Base-by-base conservation (phyloP, 2,329 filamentous ascomycete species). In the Aureobasidium melanogenum region DNA sequence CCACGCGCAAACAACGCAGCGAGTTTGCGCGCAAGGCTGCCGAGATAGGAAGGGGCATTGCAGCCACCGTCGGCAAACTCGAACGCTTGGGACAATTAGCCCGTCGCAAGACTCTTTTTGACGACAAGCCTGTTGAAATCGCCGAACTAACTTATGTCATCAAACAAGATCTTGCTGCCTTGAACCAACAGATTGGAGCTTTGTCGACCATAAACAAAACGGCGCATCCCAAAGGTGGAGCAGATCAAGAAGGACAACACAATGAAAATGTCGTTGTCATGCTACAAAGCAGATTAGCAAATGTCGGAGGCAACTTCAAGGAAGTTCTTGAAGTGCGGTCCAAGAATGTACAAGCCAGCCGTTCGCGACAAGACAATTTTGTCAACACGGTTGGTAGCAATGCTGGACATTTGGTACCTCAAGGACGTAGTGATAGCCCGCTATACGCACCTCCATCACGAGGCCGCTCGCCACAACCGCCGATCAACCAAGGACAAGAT, bases 111-210 rank as follows among this genome's bases (percentile, higher is more conserved):
- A 96, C 94, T 10, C 85, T 99, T 46, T 99, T 99, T 73, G 94
- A 99, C 74, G 94, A 99, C 77, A 85, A 90, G 72, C 91, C 94
- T 0, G 89, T 97, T 60, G 94, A 99, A 76, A 97, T 97, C 74
- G 94, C 94, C 74, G 91, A 97, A 75, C 84, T 97, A 73, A 97
- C 92, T 8, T 97, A 92, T 71, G 89, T 97, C 71, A 97, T 97
- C 80, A 97, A 97, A 78, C 93, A 97, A 79, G 93, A 97, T 70
- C 84, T 97, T 57, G 90, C 91, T 1, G 85, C 82, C 5, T 75
- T 89, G 62, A 97, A 97, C 75, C 86, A 91, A 67, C 89, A 96
- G 71, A 97, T 97, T 68, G 88, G 88, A 48, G 80, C 82, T 10
- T 80, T 99, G n/a, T 89, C 96, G 71, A 77, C 82, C 7, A 81